Evolutionary conservation across 352 stramenopile species (phyloP).

Genomic region (Phytophthora pini): DNA sequence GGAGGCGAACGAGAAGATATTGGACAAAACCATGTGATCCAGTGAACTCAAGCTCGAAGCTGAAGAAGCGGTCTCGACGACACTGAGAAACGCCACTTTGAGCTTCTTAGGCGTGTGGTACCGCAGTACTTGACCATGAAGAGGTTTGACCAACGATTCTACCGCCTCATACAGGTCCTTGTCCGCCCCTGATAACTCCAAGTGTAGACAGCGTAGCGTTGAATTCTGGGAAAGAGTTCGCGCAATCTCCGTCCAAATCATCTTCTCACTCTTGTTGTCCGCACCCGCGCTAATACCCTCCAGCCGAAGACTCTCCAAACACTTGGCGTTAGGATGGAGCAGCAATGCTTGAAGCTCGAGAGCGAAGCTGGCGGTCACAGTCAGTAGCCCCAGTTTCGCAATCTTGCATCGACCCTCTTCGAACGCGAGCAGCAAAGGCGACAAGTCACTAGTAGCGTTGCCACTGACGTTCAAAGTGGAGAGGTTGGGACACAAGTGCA

Average conservation of each 20-base stretch:
- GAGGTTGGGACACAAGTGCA: constrained; percentile 34
- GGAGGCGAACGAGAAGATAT: constrained; percentile 37
- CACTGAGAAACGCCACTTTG: constrained; percentile 39
- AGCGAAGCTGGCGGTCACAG: constrained; percentile 9
- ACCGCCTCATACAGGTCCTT: neutral
- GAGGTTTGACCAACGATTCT: constrained; percentile 8
- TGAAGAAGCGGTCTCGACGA: constrained; percentile 19
- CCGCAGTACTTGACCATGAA: constrained; percentile 29
- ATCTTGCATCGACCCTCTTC: constrained; percentile 22
- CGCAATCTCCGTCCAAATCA: constrained; percentile 22
- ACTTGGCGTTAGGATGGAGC: constrained; percentile 11
- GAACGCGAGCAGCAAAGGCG: constrained; percentile 20
- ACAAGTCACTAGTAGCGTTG: constrained; percentile 23
- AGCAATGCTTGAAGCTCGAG: constrained; percentile 7
- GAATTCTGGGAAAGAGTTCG: constrained; percentile 17
- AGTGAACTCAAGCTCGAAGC: constrained; percentile 14
- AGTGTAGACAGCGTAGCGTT: constrained; percentile 18
- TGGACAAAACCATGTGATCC: constrained; percentile 35
- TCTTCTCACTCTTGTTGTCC: constrained; percentile 2
- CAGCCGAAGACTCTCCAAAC: constrained; percentile 31
- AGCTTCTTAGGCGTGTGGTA: constrained; percentile 15
- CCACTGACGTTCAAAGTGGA: constrained; percentile 19
- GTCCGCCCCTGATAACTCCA: constrained; percentile 5
- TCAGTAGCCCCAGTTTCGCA: constrained; percentile 21
- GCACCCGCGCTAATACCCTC: neutral